Evolutionary conservation across 352 stramenopile species (phyloP).

Genomic region (Discostella stelligera): DNA sequence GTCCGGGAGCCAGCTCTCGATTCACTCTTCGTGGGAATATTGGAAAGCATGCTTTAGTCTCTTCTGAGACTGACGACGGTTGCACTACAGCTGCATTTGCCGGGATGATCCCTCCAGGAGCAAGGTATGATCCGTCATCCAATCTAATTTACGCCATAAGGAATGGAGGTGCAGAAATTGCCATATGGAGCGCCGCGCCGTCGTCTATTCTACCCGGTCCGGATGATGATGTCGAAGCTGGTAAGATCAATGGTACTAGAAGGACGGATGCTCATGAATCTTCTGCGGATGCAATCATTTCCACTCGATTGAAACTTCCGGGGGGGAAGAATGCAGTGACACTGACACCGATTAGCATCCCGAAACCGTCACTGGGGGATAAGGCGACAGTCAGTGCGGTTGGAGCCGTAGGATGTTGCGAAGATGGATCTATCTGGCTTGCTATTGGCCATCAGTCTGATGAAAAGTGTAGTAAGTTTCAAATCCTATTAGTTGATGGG

Average conservation of each 20-base stretch:
- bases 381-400: constrained; percentile 12
- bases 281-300: constrained; percentile 17
- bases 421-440: constrained; percentile 51
- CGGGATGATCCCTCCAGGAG: constrained; percentile 34
- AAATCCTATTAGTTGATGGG: constrained; percentile 35
- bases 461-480: constrained; percentile 22
- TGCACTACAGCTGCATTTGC: constrained; percentile 14
- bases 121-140: constrained; percentile 33
- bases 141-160: constrained; percentile 48
- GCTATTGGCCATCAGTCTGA: constrained; percentile 18
- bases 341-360: constrained; percentile 38
- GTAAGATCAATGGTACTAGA: constrained; percentile 4
- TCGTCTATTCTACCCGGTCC: constrained; percentile 39
- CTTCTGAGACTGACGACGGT: not conserved
- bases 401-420: constrained; percentile 43
- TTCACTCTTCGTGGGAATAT: constrained; percentile 23
- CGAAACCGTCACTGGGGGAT: constrained; percentile 8
- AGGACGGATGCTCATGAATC: constrained; percentile 4
- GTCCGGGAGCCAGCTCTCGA: constrained; percentile 23
- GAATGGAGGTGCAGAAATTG: constrained; percentile 43
- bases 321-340: constrained; percentile 28
- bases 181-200: constrained; percentile 48
- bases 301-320: constrained; percentile 29
- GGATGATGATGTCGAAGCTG: constrained; percentile 25
- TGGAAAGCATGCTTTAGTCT: not conserved